Evolutionary conservation across 768 basidiomycete genomes (phyloP).

Genomic region (Termitomyces sp.): DNA sequence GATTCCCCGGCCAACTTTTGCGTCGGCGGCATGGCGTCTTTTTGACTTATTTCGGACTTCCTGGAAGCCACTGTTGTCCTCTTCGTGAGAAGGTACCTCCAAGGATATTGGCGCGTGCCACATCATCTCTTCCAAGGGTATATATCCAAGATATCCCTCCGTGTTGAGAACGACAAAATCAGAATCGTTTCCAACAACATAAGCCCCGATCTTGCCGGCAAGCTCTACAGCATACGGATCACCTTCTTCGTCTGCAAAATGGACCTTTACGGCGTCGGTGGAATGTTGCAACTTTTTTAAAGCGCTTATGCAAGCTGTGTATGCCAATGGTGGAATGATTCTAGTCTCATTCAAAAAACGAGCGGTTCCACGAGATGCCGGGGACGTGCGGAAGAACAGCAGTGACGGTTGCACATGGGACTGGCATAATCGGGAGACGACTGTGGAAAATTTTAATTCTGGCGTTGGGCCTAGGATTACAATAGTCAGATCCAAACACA

Average conservation of each 20-base stretch:
- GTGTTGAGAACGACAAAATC: constrained; percentile 78
- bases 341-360: constrained; percentile 70
- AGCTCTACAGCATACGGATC: constrained; percentile 84
- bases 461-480: constrained; percentile 56
- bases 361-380: constrained; percentile 52
- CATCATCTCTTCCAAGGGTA: constrained; percentile 70
- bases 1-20: constrained; percentile 30
- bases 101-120: constrained; percentile 42
- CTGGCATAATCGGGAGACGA: constrained; percentile 53
- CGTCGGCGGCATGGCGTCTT: constrained; percentile 29
- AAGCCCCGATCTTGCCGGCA: constrained; percentile 67
- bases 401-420: constrained; percentile 55
- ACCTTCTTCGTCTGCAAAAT: constrained; percentile 78
- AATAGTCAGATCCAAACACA: constrained; percentile 11
- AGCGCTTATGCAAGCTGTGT: constrained; percentile 52
- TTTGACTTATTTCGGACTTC: constrained; percentile 51
- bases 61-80: constrained; percentile 50
- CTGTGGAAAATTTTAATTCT: constrained; percentile 65
- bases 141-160: constrained; percentile 73
- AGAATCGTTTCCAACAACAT: constrained; percentile 75
- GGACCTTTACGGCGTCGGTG: constrained; percentile 40
- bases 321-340: constrained; percentile 67
- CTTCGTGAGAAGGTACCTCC: constrained; percentile 27
- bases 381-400: constrained; percentile 80
- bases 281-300: constrained; percentile 35